Evolutionary conservation across 1,139 yeast species (phyloP).

Genomic region (Hyphopichia fennica): DNA sequence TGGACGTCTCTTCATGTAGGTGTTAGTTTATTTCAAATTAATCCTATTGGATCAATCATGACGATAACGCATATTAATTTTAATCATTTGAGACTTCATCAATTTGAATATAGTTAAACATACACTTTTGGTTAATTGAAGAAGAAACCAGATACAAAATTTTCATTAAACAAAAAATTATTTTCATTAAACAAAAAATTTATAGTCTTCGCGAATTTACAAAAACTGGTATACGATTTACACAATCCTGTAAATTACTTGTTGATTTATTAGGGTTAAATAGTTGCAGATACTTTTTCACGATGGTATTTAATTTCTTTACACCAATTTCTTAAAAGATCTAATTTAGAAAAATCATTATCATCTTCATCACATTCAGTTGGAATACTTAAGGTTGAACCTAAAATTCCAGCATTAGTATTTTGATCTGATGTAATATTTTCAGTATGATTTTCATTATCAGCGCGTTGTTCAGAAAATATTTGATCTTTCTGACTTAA

Average conservation of each 20-base stretch:
- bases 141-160: background rate
- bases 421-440: constrained; percentile 3
- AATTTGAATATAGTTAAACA: background rate
- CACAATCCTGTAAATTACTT: background rate
- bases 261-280: too few species aligned
- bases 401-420: constrained; percentile 2
- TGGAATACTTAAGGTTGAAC: background rate
- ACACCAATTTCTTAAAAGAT: constrained; percentile 4
- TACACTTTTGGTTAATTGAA: background rate
- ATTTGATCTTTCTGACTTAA: constrained; percentile 44
- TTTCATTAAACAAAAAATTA: background rate
- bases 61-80: constrained; percentile 43
- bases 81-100: constrained; percentile 18
- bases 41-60: constrained; percentile 37
- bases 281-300: background rate
- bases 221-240: background rate
- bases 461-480: constrained; percentile 34
- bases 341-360: constrained; percentile 1
- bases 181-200: background rate
- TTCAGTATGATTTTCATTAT: constrained; percentile 11
- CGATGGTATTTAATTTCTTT: constrained; percentile 2
- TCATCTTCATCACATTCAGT: constrained; percentile 2
- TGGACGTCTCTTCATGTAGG: constrained; percentile 30
- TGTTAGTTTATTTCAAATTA: constrained; percentile 43
- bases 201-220: background rate